phyloP scores from a whole-genome alignment of 768 basidiomycete genomes.

The Botryobasidium botryosum region DNA sequence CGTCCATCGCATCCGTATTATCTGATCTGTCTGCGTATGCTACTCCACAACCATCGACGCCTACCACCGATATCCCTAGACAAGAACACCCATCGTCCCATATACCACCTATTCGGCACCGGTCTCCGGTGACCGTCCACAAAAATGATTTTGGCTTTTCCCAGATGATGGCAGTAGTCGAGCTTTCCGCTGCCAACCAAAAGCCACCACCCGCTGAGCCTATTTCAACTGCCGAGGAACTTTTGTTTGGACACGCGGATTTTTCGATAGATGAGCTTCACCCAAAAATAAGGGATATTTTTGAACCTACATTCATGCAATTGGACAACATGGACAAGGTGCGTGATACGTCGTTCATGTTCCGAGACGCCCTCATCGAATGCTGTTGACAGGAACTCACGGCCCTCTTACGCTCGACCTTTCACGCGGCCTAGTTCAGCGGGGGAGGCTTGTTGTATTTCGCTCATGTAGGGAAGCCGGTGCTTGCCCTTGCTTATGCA shows the following conservation, averaged over 20 bases:
- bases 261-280: slow-evolving; percentile 48
- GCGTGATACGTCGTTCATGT: slow-evolving; percentile 8
- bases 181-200: slow-evolving; percentile 33
- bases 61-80: slow-evolving; percentile 11
- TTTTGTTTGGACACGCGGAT: slow-evolving; percentile 44
- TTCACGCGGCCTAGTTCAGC: no score
- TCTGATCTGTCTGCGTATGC: slow-evolving; percentile 26
- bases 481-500: no score
- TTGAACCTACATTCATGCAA: slow-evolving; percentile 48
- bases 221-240: slow-evolving; percentile 43
- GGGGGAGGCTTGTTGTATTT: no score
- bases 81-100: slow-evolving; percentile 26
- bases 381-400: no score
- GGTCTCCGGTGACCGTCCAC: slow-evolving; percentile 17
- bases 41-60: slow-evolving; percentile 10
- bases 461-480: no score
- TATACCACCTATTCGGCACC: slow-evolving; percentile 25
- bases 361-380: no score
- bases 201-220: slow-evolving; percentile 23
- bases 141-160: slow-evolving; percentile 70
- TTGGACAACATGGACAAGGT: slow-evolving; percentile 73
- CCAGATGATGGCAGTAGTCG: slow-evolving; percentile 79
- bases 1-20: slow-evolving; percentile 59
- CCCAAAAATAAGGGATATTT: slow-evolving; percentile 54
- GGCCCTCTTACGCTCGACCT: no score